These are phyloP conservation scores for Beta macrorhiza DNA, from an alignment of 179 eudicot species.

Conservation along the genomic window DNA sequence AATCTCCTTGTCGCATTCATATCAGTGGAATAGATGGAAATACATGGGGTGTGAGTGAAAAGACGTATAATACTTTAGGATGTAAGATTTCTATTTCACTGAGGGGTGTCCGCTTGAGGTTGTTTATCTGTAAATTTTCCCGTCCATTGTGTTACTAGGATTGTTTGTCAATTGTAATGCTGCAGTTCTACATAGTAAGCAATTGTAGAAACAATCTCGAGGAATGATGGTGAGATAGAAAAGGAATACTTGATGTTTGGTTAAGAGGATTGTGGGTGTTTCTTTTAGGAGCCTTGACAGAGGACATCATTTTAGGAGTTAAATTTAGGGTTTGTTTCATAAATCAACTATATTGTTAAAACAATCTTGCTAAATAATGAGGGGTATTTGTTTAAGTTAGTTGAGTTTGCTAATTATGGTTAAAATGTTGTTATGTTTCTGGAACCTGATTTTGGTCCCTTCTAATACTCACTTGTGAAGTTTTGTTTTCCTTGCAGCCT, in stretches of 20 bases:
- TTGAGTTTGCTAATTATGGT: background rate
- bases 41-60: background rate
- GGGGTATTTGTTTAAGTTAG: background rate
- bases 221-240: background rate
- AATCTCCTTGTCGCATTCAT: too few species aligned
- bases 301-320: background rate
- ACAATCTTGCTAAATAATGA: background rate
- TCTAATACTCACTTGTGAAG: background rate
- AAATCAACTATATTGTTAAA: background rate
- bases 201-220: background rate
- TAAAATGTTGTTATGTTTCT: background rate
- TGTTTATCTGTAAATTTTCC: too few species aligned
- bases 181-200: background rate
- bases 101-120: too few species aligned
- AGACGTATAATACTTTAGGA: background rate
- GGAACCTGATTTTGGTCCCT: background rate
- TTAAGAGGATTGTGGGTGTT: background rate
- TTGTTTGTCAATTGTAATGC: background rate
- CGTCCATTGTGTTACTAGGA: background rate
- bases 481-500: slow-evolving; percentile 47
- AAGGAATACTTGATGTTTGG: background rate
- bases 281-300: background rate
- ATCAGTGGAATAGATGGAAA: too few species aligned
- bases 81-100: too few species aligned
- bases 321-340: background rate